Conservation (phyloP, 768 basidiomycete species). For the Pisolithus tinctorius region DNA sequence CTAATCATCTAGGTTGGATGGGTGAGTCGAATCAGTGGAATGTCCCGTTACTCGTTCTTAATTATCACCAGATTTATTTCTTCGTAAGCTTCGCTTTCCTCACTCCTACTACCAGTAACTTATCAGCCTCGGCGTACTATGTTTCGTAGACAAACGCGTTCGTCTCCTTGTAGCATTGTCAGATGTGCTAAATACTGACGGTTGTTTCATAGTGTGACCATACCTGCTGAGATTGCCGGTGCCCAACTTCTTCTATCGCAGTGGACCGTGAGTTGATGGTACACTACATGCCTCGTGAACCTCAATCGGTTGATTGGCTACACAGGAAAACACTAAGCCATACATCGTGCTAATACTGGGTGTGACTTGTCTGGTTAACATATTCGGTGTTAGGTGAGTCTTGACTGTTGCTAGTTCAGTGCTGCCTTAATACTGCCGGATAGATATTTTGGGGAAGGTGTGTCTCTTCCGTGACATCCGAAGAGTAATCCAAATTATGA, state of each 20-base stretch:
- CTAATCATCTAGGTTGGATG: constrained; percentile 16
- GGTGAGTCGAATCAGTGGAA: constrained; percentile 18
- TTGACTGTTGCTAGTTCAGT: not conserved
- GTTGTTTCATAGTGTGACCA: constrained; percentile 37
- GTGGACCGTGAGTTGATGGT: constrained; percentile 48
- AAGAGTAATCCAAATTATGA: not conserved
- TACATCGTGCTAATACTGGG: constrained; percentile 53
- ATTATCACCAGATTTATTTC: constrained; percentile 43
- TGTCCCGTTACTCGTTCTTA: not conserved
- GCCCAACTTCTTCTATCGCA: constrained; percentile 64
- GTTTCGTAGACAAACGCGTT: constrained; percentile 7
- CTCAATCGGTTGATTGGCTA: not conserved
- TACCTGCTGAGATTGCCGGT: constrained; percentile 68
- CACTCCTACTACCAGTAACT: not conserved
- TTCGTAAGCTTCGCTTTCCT: constrained; percentile 31
- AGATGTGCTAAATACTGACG: not conserved
- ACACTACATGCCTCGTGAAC: too few relatives aligned
- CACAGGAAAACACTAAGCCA: constrained; percentile 34
- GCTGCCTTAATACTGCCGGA: not conserved
- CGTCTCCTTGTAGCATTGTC: not conserved
- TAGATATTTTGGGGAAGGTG: constrained; percentile 62
- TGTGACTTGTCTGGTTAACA: constrained; percentile 52
- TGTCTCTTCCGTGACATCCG: constrained; percentile 5
- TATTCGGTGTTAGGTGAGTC: constrained; percentile 57
- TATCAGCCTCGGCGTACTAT: constrained; percentile 18